Percentiles rank a stretch among this genome's conserved stretches.
Conservation (phyloP, 2,329 filamentous ascomycete species). For the Aspergillus sp. region DNA sequence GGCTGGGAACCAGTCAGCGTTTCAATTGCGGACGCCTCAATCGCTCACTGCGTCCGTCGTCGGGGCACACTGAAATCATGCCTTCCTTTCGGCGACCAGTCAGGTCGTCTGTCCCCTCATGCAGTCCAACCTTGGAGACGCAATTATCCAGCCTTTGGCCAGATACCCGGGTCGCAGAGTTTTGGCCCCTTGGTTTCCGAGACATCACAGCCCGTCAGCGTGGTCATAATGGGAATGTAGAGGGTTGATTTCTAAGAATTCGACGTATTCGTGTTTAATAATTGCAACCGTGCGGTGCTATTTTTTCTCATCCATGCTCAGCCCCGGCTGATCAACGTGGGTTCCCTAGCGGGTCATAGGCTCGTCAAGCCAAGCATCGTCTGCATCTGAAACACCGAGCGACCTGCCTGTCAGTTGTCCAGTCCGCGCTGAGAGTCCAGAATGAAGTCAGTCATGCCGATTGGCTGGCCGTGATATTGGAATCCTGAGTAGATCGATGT, state of each 20-base stretch:
- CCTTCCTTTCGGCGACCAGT: not conserved
- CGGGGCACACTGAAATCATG: conserved; percentile 3
- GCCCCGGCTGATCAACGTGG: conserved; percentile 8
- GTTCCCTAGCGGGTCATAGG: conserved; percentile 1
- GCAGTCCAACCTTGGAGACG: not conserved
- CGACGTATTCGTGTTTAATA: conserved; percentile 2
- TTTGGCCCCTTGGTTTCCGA: conserved; percentile 10
- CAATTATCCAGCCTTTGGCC: not conserved
- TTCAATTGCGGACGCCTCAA: not conserved
- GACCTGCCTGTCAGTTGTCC: conserved; percentile 3
- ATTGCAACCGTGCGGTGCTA: conserved; percentile 1
- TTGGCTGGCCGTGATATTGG: conserved; percentile 2
- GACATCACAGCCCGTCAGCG: conserved; percentile 11
- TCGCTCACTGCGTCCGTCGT: not conserved
- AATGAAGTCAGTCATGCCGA: conserved; percentile 3
- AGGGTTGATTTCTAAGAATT: not conserved
- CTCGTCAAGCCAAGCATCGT: conserved; percentile 6
- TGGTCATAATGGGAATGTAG: not conserved
- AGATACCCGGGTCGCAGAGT: not conserved
- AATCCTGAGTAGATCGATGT: not conserved
- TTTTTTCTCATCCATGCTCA: conserved; percentile 10
- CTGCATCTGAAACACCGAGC: conserved; percentile 11
- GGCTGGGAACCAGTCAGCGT: conserved; percentile 1
- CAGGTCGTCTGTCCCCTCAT: not conserved
- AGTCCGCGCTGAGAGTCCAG: not conserved